These are phyloP conservation scores for Hypoxylon sp. DNA, from an alignment of 2,329 filamentous ascomycete species.

Conservation along the genomic window DNA sequence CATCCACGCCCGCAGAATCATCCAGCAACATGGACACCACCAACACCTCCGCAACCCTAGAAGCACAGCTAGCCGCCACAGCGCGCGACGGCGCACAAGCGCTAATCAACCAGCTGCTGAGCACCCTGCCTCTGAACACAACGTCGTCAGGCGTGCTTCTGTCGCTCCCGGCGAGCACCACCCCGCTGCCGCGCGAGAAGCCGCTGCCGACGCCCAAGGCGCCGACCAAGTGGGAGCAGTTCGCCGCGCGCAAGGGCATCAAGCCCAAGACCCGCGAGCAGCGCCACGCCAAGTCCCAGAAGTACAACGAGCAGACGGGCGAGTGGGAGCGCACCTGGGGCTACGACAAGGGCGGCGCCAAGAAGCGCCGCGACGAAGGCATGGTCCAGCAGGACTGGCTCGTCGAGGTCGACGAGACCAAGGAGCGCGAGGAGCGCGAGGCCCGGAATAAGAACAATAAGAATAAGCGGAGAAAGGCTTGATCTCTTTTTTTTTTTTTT, in stretches of 20 bases:
- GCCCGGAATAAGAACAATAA: constrained; percentile 47
- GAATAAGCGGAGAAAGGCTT: constrained; percentile 37
- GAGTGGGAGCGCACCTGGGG: constrained; percentile 97
- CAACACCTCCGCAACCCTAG: constrained; percentile 57
- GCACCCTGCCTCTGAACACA: constrained; percentile 81
- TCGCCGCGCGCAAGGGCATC: constrained; percentile 97
- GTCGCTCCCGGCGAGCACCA: constrained; percentile 74
- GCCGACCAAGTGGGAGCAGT: constrained; percentile 94
- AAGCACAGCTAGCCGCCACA: constrained; percentile 73
- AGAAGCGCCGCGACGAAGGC: constrained; percentile 85
- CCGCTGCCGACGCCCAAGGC: constrained; percentile 82
- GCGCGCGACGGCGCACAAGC: constrained; percentile 92
- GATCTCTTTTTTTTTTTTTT: constrained; percentile 1
- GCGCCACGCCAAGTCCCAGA: constrained; percentile 72
- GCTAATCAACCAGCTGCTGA: constrained; percentile 95
- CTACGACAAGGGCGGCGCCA: constrained; percentile 61
- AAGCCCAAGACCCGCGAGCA: constrained; percentile 84
- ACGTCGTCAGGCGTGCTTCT: constrained; percentile 78
- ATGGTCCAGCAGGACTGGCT: constrained; percentile 79
- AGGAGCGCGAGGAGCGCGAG: constrained; percentile 47
- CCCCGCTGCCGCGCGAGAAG: constrained; percentile 87
- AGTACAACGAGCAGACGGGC: constrained; percentile 83
- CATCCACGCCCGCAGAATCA: constrained; percentile 21
- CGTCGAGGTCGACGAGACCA: constrained; percentile 85
- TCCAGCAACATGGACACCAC: constrained; percentile 57